A percentile compares a stretch with the other conserved stretches of the same genome.
phyloP scores from a whole-genome alignment of 2,329 filamentous ascomycete genomes.

The Alternaria sp. region DNA sequence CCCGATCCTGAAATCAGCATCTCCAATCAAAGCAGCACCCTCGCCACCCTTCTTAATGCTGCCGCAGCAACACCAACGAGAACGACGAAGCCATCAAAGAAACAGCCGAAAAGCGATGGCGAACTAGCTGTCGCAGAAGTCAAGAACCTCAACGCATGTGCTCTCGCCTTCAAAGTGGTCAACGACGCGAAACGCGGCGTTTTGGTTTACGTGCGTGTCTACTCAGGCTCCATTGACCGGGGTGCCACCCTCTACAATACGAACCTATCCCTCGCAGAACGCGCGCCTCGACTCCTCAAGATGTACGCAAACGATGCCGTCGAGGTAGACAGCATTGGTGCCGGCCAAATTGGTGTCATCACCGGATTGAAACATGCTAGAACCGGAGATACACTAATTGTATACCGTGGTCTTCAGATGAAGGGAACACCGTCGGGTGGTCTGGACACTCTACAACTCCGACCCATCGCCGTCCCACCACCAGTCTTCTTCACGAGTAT shows the following conservation, averaged over 20 bases:
- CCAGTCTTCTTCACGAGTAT: slow-evolving; percentile 97
- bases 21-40: slow-evolving; percentile 63
- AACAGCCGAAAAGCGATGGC: slow-evolving; percentile 14
- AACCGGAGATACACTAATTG: slow-evolving; percentile 90
- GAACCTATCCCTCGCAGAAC: slow-evolving; percentile 79
- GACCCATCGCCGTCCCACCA: slow-evolving; percentile 87
- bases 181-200: slow-evolving; percentile 86
- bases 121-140: slow-evolving; percentile 45
- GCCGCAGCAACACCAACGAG: slow-evolving; percentile 35
- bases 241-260: slow-evolving; percentile 87
- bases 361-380: slow-evolving; percentile 88
- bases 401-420: slow-evolving; percentile 69
- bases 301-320: slow-evolving; percentile 90
- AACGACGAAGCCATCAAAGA: slow-evolving; percentile 21
- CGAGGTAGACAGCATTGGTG: slow-evolving; percentile 79
- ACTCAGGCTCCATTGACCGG: slow-evolving; percentile 79
- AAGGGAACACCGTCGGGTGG: slow-evolving; percentile 72
- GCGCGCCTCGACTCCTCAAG: slow-evolving; percentile 80
- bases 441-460: slow-evolving; percentile 79
- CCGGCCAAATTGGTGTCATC: slow-evolving; percentile 94
- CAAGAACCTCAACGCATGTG: slow-evolving; percentile 73
- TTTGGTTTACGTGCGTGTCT: slow-evolving; percentile 90
- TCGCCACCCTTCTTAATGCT: slow-evolving; percentile 57
- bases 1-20: slow-evolving; percentile 81
- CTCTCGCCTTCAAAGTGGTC: slow-evolving; percentile 89